Base-by-base conservation (phyloP, 2,329 filamentous ascomycete species). In the Nothomitra cinnamomea region DNA sequence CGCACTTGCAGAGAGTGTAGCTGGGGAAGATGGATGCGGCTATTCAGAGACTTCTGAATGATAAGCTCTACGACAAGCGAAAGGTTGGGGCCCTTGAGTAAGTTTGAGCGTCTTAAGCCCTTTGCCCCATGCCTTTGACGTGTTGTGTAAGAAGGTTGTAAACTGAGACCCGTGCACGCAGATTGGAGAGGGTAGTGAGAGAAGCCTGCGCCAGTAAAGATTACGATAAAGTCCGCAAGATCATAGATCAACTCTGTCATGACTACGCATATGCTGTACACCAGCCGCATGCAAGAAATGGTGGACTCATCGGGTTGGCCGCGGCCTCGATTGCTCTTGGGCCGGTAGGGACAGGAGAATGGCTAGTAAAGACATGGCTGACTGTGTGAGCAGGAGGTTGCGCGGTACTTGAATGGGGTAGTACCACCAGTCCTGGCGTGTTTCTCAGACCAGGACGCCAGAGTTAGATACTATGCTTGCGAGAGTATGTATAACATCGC, bases 401-500 rank as follows among this genome's bases (percentile, higher is more conserved):
- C 92, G 32, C 83, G 83, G 57, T 95, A 96, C 66, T 77, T 98
- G 51, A 83, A 88, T 64, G 83, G 89, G 61, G 96, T 98, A 61
- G 90, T 98, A 0, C 90, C 90, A 47, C 94, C 94, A 2, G 92
- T 98, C 3, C 77, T 98, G 47, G 92, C 92, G 52, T 98, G 94
- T 72, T 98, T 98, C 69, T 87, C 86, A 55, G 94, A 98, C 61
- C 92, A 96, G 72, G 92, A 98, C 83, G 89, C 92, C 25, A 80
- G 92, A 55, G 92, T 96, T 32, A 80, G 92, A 58, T 98, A 98
- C 68, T 98, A 98, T 70, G 92, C 92, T 22, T 98, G 92, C 70
- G 92, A 98, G 72, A 94, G 89, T 67, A 98, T 98, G 92, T 98
- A 98, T 71, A 98, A 98, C 69, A 98, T 98, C 64, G 89, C 92